Percentiles rank a stretch among this genome's conserved stretches.
Conservation (phyloP, 2,329 filamentous ascomycete species). For the Penicillium sp. region DNA sequence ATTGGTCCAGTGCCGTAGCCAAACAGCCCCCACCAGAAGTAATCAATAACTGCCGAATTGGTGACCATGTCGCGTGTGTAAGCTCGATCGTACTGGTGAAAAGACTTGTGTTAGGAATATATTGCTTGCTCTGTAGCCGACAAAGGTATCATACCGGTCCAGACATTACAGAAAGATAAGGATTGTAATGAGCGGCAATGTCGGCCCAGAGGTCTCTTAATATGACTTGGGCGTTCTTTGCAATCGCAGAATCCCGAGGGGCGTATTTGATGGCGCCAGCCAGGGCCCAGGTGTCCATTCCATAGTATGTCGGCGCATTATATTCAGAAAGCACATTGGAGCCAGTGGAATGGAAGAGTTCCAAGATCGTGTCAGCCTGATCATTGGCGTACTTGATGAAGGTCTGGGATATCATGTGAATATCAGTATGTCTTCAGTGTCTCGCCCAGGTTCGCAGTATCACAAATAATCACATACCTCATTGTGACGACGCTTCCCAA, state of each 20-base stretch:
- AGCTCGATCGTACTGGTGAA: conserved; percentile 58
- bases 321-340: conserved; percentile 59
- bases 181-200: conserved; percentile 60
- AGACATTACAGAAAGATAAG: conserved; percentile 62
- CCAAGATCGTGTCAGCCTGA: conserved; percentile 34
- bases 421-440: no score
- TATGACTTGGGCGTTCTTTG: conserved; percentile 56
- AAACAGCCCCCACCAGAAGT: conserved; percentile 51
- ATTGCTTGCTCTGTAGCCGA: conserved; percentile 67
- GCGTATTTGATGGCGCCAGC: conserved; percentile 65
- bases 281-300: conserved; percentile 63
- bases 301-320: conserved; percentile 66
- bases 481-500: conserved; percentile 46
- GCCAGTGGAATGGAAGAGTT: conserved; percentile 33
- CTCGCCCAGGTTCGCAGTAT: not conserved
- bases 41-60: conserved; percentile 47
- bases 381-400: conserved; percentile 45
- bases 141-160: conserved; percentile 66
- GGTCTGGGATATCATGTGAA: conserved; percentile 18
- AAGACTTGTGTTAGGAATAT: conserved; percentile 56
- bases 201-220: conserved; percentile 59
- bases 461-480: conserved; percentile 9
- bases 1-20: conserved; percentile 46
- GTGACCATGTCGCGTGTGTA: conserved; percentile 52
- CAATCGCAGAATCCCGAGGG: conserved; percentile 58